Evolutionary conservation across 345 rosid genomes (phyloP).

Genomic region (Bruguiera sexangula): DNA sequence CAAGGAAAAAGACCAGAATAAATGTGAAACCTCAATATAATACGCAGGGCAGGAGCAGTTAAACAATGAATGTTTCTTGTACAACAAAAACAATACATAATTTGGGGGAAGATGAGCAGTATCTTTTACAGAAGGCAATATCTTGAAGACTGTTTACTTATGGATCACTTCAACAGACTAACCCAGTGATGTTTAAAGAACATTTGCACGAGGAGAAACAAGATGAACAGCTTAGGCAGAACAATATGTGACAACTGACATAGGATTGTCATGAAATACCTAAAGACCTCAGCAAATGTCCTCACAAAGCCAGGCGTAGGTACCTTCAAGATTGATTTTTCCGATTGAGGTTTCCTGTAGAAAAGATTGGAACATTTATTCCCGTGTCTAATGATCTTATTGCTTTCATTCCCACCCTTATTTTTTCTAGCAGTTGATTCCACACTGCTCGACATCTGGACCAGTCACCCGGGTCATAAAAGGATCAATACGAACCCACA

Average conservation of each 20-base stretch:
- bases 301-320: slow-evolving; percentile 5
- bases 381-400: background rate
- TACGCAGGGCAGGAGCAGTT: background rate
- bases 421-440: slow-evolving; percentile 41
- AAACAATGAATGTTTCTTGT: background rate
- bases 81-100: too few species aligned
- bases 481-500: slow-evolving; percentile 44
- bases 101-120: background rate
- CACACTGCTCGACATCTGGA: slow-evolving; percentile 35
- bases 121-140: background rate
- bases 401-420: background rate
- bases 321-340: slow-evolving; percentile 15
- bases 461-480: slow-evolving; percentile 37
- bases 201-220: background rate
- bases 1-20: too few species aligned
- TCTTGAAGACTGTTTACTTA: background rate
- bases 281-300: background rate
- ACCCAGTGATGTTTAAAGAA: background rate
- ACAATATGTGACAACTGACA: background rate
- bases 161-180: background rate
- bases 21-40: too few species aligned
- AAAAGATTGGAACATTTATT: slow-evolving; percentile 1
- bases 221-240: slow-evolving; percentile 2
- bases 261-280: background rate
- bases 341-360: slow-evolving; percentile 6